Base-by-base conservation (phyloP, 2,329 filamentous ascomycete species). In the Botryotinia convoluta region DNA sequence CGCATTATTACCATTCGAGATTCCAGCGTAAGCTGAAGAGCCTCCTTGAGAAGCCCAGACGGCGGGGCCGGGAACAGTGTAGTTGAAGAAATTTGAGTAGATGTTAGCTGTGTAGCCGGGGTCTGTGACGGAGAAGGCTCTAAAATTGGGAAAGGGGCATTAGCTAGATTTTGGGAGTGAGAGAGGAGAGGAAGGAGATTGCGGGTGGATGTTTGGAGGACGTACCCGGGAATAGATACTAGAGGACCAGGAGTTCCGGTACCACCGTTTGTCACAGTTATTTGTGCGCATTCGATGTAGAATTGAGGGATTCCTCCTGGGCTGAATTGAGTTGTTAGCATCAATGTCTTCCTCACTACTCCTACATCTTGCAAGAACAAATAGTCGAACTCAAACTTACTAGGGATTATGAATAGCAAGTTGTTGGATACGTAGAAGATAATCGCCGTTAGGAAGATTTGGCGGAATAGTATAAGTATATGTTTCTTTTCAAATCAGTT, bases 401-500 rank as follows among this genome's bases (percentile, higher is more conserved):
- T 75, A 79, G 4, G 78, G 79, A 73, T 80, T 80, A 71, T 80
- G 79, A 72, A 80, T 79, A 16, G 57, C 79, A 39, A 80, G 76
- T 70, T 78, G 78, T 72, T 80, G 77, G 63, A 79, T 76, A 14
- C 79, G 77, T 42, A 80, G 75, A 42, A 80, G 75, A 63, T 80
- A 80, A 26, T 80, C 77, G 6, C 79, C 79, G n/a, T 45, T 75
- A 1, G 78, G 79, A 8, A 80, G 71, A 6, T 74, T 73, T 3
- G 77, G 60, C 6, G 80, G 80, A 35, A 81, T 76, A 6, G 74
- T 80, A 73, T 76, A 79, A 10, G 72, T 77, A 61, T 79, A 81
- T 39, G 77, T 77, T 76, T 79, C 78, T 80, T 20, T 42, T 18
- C 35, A 29, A 20, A 32, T 70, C 9, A 68, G 35, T 14, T 4